Evolutionary conservation across 139 green algal genomes (phyloP).

Genomic region (Eudorina sp.): DNA sequence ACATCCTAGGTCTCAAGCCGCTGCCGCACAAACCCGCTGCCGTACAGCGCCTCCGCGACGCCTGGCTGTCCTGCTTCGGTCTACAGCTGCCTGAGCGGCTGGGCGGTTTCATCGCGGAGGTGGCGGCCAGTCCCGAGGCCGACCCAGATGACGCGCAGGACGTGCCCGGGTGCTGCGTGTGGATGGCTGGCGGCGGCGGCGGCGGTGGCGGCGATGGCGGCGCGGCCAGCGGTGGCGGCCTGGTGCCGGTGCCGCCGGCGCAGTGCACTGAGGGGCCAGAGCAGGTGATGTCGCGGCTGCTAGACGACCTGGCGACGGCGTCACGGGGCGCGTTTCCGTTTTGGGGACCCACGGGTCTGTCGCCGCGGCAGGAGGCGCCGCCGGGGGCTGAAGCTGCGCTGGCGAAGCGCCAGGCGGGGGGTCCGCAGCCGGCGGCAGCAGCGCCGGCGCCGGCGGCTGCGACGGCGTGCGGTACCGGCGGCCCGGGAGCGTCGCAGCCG

Average conservation of each 20-base stretch:
- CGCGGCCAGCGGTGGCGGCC: background rate
- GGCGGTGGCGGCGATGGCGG: background rate
- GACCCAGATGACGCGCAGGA: conserved; percentile 16
- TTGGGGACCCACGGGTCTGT: conserved; percentile 8
- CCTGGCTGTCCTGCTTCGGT: conserved; percentile 22
- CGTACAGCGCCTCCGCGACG: background rate
- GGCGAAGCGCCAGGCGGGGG: background rate
- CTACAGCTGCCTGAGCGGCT: conserved; percentile 20
- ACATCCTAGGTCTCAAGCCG: conserved; percentile 12
- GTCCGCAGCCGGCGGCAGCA: no score
- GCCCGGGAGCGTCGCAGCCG: background rate
- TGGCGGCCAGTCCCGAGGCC: conserved; percentile 10
- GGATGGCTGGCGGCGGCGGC: background rate
- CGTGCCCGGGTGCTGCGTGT: conserved; percentile 36
- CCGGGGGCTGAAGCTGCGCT: conserved; percentile 17
- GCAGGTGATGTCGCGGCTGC: background rate
- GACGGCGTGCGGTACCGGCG: no score
- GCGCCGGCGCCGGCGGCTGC: background rate
- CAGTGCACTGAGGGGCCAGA: background rate
- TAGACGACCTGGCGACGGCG: background rate
- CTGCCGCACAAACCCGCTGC: background rate
- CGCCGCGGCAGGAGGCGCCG: background rate
- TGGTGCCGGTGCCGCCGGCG: background rate
- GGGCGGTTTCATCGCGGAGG: conserved; percentile 22
- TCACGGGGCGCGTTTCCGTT: background rate